Evolutionary conservation across 2,329 filamentous ascomycete genomes (phyloP), one percentile per base, ranked within the genome.

Genomic region (Botrytis cinerea): DNA sequence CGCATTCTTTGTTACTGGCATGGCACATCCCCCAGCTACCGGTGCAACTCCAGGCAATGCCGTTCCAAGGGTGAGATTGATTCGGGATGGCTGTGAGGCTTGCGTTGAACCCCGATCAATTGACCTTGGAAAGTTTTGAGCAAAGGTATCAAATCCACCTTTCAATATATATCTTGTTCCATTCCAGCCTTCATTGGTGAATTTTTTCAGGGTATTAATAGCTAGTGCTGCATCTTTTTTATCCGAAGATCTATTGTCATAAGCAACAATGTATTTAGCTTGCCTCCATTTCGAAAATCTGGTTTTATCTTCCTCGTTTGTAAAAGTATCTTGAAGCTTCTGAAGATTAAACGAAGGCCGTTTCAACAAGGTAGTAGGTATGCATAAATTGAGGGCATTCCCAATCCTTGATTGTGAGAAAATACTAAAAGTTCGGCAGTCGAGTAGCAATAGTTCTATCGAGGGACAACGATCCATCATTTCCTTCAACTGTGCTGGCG

Each of bases 331-430:
- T 77, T 93, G 90, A 46, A 99, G 85, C 80, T 97, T 98, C 75
- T 94, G 87, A 20, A 97, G 88, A 78, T 95, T 95, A 82, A 97
- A 98, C 0, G 94, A 97, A 0, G 93, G 91, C 68, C 96, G 88
- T 82, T 98, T 98, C 28, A 99, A 84, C 22, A 99, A 84, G 0
- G 95, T 98, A 0, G 96, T 98, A 0, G 96, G 96, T 75, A 98
- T 97, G 80, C 96, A 98, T 8, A 99, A 85, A 80, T 97, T 98
- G 46, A 99, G 84, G 0, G 95, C 93, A n/a, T 91, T 91, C 68
- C 86, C 84, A 72, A 98, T 92, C 45, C 93, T 90, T 35, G 92
- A 91, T 63, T 89, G 86, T 0, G 90, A 88, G 80, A 92, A 98
- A 77, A 95, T 93, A 32, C 94, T 94, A 43, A 91, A 93, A 0